A percentile compares a stretch with the other conserved stretches of the same genome.
These are phyloP conservation scores for Rhodotorula sp. DNA, from an alignment of 1,284 basidiomycete species.

Conservation along the genomic window DNA sequence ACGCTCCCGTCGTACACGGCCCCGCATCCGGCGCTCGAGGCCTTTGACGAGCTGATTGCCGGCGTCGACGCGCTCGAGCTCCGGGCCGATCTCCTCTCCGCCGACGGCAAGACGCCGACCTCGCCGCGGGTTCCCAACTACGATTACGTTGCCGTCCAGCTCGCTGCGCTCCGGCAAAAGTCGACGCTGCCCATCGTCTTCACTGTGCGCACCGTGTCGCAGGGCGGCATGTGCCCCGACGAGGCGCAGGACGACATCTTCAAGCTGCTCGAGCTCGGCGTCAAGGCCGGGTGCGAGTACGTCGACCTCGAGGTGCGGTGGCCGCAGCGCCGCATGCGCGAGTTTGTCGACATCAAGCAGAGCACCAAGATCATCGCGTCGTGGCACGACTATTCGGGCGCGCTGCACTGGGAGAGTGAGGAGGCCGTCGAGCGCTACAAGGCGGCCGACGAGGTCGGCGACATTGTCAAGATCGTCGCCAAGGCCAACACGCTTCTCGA, in stretches of 20 bases:
- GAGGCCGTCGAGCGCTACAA: conserved; percentile 70
- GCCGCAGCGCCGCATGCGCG: conserved; percentile 64
- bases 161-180: conserved; percentile 74
- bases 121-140: conserved; percentile 65
- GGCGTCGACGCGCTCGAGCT: conserved; percentile 92
- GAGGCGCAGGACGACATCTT: conserved; percentile 71
- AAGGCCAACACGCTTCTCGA: conserved; percentile 74
- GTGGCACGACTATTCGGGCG: conserved; percentile 90
- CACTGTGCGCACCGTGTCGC: conserved; percentile 82
- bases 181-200: conserved; percentile 86
- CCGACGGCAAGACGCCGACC: conserved; percentile 54
- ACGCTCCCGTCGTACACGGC: conserved; percentile 85
- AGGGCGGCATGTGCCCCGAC: conserved; percentile 92
- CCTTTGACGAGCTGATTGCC: conserved; percentile 38
- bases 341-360: conserved; percentile 67
- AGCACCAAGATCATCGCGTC: conserved; percentile 81
- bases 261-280: conserved; percentile 73
- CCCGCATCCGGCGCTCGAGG: conserved; percentile 67
- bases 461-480: conserved; percentile 90
- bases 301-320: conserved; percentile 86
- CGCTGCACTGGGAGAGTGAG: conserved; percentile 75
- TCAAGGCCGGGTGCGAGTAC: conserved; percentile 86
- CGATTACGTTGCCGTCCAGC: conserved; percentile 76
- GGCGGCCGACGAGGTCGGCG: conserved; percentile 68
- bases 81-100: conserved; percentile 83